Base-by-base conservation (phyloP, 148 eudicot species). In the Nepenthes mirabilis region DNA sequence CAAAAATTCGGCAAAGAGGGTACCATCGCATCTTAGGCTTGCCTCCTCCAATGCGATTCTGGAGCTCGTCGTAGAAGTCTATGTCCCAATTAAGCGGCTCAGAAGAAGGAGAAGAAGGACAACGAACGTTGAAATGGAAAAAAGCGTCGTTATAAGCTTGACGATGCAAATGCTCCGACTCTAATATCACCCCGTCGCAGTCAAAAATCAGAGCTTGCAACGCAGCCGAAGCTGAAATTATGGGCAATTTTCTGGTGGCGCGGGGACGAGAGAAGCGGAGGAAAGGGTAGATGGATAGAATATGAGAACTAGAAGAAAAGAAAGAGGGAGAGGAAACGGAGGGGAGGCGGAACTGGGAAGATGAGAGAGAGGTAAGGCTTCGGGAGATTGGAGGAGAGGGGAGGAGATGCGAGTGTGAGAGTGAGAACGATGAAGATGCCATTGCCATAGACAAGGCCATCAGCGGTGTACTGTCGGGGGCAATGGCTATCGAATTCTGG, bases 11-110 rank as follows among this genome's bases (percentile, higher is more conserved):
- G 11, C 7, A 32, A 34, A 36, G 52, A 60, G 59, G 33, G 45
- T 49, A 88, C 98, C 98, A 93, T 52, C 98, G 80, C 97, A 89
- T 94, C 72, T 94, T 89, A 47, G 99, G 99, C 59, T 94, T 93
- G 10, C 97, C 99, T 10, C 99, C 97, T 23, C 99, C 99, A 65
- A 94, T 73, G 2, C 59, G 88, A 65, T 94, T 94, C 86, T 94
- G 99, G 23, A 94, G 77, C 36, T 65, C 86, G 53, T 94, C 99
- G 56, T 94, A 89, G 57, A 94, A 94, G 23, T 82, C 90, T 2
- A 67, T 43, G 53, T 58, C 69, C 99, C 99, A 94, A 64, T 79
- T 37, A 45, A 94, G 95, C 36, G 87, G 61, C 55, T 68, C 68
- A 48, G 80, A 61, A 10, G 70, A 40, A 14, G 75, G 65, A 1